Evolutionary conservation across 345 rosid genomes (phyloP).

Genomic region (Eucalyptus pauciflora): DNA sequence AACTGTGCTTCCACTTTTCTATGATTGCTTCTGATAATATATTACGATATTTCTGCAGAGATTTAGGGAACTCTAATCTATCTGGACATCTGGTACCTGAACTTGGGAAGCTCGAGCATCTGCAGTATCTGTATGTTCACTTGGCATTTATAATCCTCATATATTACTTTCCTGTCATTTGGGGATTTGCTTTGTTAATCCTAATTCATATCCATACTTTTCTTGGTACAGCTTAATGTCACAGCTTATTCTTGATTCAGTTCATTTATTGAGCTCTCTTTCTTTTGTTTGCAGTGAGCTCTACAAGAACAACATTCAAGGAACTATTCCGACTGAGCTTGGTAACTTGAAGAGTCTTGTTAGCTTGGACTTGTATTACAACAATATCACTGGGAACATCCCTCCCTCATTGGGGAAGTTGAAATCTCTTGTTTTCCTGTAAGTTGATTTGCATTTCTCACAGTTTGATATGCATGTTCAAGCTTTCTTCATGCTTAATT

Average conservation of each 20-base stretch:
- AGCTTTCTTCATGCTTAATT: neutral
- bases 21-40: neutral
- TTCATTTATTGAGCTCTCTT: neutral
- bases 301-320: slow-evolving; percentile 82
- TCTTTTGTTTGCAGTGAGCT: slow-evolving; percentile 50
- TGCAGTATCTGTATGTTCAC: slow-evolving; percentile 78
- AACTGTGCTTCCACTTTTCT: neutral
- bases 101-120: slow-evolving; percentile 78
- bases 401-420: slow-evolving; percentile 72
- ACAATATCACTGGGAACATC: slow-evolving; percentile 74
- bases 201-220: neutral
- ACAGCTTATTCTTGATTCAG: neutral
- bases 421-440: slow-evolving; percentile 89
- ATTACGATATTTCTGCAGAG: slow-evolving; percentile 34
- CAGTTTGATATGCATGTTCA: neutral
- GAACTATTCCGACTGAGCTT: slow-evolving; percentile 70
- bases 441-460: slow-evolving; percentile 12
- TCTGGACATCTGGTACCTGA: slow-evolving; percentile 86
- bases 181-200: neutral
- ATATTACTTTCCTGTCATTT: neutral
- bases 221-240: neutral
- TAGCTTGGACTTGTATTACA: slow-evolving; percentile 94
- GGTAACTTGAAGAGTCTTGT: slow-evolving; percentile 82
- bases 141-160: neutral
- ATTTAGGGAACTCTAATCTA: slow-evolving; percentile 84